phyloP scores from a whole-genome alignment of 805 yeast genomes.

The Saturnispora besseyi region DNA sequence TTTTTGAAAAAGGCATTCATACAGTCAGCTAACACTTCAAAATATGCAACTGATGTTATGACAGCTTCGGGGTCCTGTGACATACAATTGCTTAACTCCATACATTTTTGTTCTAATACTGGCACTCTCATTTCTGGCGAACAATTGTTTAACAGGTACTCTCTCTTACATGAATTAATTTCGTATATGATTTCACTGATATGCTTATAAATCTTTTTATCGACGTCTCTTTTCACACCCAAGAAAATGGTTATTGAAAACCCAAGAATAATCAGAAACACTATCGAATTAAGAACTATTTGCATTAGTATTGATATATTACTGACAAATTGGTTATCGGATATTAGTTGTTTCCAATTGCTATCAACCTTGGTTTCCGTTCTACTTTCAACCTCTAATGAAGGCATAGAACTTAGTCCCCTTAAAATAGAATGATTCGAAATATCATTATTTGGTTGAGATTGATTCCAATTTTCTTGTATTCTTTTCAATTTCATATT shows the following conservation, averaged over 20 bases:
- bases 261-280: conserved; percentile 16
- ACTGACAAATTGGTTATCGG: conserved; percentile 23
- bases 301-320: conserved; percentile 23
- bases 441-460: not conserved
- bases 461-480: not conserved
- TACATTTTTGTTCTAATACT: conserved; percentile 61
- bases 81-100: conserved; percentile 76
- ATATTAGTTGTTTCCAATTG: conserved; percentile 11
- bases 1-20: conserved; percentile 27
- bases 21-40: conserved; percentile 28
- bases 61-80: conserved; percentile 55
- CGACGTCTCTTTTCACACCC: conserved; percentile 46
- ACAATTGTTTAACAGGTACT: conserved; percentile 68
- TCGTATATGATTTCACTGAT: conserved; percentile 52
- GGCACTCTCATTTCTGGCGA: conserved; percentile 58
- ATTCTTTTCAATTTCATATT: conserved; percentile 17
- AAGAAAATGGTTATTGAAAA: conserved; percentile 17
- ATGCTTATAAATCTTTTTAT: conserved; percentile 55
- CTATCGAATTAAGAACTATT: conserved; percentile 19
- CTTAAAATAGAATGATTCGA: not conserved
- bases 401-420: not conserved
- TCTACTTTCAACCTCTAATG: not conserved
- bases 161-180: conserved; percentile 58
- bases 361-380: not conserved
- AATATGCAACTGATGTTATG: conserved; percentile 26